Evolutionary conservation across 2,329 filamentous ascomycete genomes (phyloP).

Genomic region (Elsinoe arachidis): DNA sequence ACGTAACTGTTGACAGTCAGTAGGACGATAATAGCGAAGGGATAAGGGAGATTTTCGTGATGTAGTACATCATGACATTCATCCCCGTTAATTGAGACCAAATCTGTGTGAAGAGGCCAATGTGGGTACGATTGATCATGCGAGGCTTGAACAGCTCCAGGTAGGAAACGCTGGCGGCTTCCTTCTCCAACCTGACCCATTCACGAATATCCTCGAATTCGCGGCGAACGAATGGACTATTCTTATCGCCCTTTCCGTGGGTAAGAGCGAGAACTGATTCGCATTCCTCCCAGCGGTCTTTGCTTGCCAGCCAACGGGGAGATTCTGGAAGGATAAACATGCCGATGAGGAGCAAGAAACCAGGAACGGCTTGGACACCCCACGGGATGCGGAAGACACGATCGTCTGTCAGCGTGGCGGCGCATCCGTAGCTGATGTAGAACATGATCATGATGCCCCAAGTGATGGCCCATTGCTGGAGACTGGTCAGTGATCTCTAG

Average conservation of each 20-base stretch:
- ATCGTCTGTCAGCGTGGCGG: conserved; percentile 46
- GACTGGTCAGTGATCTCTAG: background rate
- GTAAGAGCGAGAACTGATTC: conserved; percentile 35
- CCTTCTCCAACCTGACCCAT: conserved; percentile 60
- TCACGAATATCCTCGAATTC: conserved; percentile 67
- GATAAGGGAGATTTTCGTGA: conserved; percentile 5
- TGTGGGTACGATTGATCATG: conserved; percentile 66
- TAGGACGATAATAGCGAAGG: background rate
- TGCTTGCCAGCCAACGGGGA: conserved; percentile 38
- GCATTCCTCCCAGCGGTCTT: conserved; percentile 39
- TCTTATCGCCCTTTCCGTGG: conserved; percentile 31
- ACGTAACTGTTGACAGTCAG: conserved; percentile 42
- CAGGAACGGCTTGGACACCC: conserved; percentile 43
- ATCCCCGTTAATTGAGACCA: conserved; percentile 70
- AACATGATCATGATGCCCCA: conserved; percentile 59
- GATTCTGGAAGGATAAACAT: conserved; percentile 39
- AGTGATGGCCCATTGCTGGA: conserved; percentile 64
- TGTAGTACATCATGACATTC: conserved; percentile 24
- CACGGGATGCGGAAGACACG: conserved; percentile 56
- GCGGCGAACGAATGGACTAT: conserved; percentile 48
- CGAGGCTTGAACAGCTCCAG: conserved; percentile 61
- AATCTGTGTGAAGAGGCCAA: conserved; percentile 65
- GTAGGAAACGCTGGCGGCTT: conserved; percentile 61
- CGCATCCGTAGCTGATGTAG: conserved; percentile 52
- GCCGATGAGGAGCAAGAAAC: conserved; percentile 35